Base-by-base conservation (phyloP, 2,329 filamentous ascomycete species). In the Colletotrichum tanaceti region DNA sequence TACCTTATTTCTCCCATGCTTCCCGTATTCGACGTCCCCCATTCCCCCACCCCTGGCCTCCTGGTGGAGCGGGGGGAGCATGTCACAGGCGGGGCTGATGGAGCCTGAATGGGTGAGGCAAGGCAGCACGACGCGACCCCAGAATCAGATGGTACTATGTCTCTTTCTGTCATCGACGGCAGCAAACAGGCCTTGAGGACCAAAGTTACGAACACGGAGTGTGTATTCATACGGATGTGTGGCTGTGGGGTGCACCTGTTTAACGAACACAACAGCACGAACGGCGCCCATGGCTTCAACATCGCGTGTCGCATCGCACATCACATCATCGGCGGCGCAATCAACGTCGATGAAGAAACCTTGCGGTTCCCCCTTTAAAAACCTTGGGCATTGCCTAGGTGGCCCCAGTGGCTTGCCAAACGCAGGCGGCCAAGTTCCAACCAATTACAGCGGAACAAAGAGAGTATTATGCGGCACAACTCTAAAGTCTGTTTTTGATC, bases 1-100 rank as follows among this genome's bases (percentile, higher is more conserved):
- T 65, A 68, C 49, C 65, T 68, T 60, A 60, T 59, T 65, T 65
- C 55, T 68, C 55, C 55, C 62, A 60, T 59, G 62, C 63, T 57
- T 68, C 65, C 65, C 61, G 65, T 68, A 68, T 68, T 68, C 32
- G 38, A 68, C 49, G 43, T 49, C 65, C 61, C 65, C 50, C 58
- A 22, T 68, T 59, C 41, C 24, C 24, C 24, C 24, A 2, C 61
- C 61, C 54, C 35, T 44, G 61, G 54, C 49, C 38, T 22, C 41
- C 43, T 60, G 35, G 61, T 58, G 62, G 49, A 11, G 47, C 13
- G 16, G 49, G 63, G 65, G 65, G 65, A 50, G 44, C 61, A 50
- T 68, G 55, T 65, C 54, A 68, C 60, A 55, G 49, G 32, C 41
- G 54, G 65, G 65, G 62, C 62, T 54, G 62, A 59, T 59, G 32